Conservation (phyloP, 2,329 filamentous ascomycete species). For the Diplodia sapinea region DNA sequence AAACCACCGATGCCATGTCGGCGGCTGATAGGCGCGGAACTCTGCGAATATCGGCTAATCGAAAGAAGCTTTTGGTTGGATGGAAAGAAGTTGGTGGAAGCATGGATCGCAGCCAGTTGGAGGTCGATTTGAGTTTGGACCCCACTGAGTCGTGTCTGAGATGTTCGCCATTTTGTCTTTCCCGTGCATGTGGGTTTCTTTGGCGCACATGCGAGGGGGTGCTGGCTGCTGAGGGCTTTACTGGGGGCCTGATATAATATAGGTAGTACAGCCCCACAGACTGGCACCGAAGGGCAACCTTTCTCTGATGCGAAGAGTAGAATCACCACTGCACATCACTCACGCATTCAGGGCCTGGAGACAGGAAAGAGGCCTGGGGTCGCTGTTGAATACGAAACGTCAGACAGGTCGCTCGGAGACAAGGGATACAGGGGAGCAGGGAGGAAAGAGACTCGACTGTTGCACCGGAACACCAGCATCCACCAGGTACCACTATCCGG, state of each 20-base stretch:
- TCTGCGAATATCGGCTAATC: not conserved
- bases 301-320: not conserved
- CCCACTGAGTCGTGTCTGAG: conserved; percentile 3
- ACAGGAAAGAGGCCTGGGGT: not conserved
- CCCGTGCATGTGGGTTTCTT: not conserved
- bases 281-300: not conserved
- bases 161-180: not conserved
- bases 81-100: not conserved
- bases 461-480: not conserved
- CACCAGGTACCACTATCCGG: not conserved
- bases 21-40: not conserved
- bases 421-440: not conserved
- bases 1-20: not conserved
- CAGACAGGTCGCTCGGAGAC: not conserved
- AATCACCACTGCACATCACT: not conserved
- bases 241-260: conserved; percentile 5
- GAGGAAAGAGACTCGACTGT: not conserved
- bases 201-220: not conserved
- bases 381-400: not conserved
- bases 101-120: not conserved
- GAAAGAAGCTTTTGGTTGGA: not conserved
- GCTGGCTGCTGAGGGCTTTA: conserved; percentile 1
- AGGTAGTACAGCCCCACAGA: not conserved
- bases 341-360: not conserved
- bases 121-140: not conserved